Evolutionary conservation across 2,329 filamentous ascomycete species (phyloP).

Genomic region (Ophiocordyceps australis): DNA sequence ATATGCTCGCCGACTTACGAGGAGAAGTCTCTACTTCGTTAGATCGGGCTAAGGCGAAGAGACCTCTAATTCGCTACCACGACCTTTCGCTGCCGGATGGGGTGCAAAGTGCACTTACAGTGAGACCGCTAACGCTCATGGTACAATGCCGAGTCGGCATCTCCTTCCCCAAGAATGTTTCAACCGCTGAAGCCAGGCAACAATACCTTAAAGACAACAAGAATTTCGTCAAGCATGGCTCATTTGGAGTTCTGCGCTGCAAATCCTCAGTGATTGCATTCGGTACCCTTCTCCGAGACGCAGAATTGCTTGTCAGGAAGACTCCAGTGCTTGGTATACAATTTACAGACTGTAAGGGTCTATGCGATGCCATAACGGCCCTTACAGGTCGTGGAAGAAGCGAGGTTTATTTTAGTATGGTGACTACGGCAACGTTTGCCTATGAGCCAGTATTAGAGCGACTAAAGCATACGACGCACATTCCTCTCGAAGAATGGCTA

Average conservation of each 20-base stretch:
- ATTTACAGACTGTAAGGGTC: constrained; percentile 24
- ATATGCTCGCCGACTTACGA: constrained; percentile 48
- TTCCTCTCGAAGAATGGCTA: constrained; percentile 37
- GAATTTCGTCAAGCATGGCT: constrained; percentile 36
- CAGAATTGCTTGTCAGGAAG: constrained; percentile 19
- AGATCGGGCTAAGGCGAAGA: constrained; percentile 26
- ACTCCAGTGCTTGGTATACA: constrained; percentile 31
- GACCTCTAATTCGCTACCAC: constrained; percentile 8
- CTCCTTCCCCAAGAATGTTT: constrained; percentile 8
- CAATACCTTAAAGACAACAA: constrained; percentile 25
- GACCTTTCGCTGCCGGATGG: constrained; percentile 20
- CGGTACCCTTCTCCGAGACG: constrained; percentile 33
- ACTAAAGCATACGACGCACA: constrained; percentile 32
- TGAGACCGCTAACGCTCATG: constrained; percentile 17
- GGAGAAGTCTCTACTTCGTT: constrained; percentile 36
- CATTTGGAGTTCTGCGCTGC: constrained; percentile 41
- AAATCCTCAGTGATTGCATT: constrained; percentile 38
- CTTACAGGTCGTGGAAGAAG: constrained; percentile 12
- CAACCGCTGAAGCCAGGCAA: constrained; percentile 13
- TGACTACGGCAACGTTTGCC: constrained; percentile 49
- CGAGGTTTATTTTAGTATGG: constrained; percentile 29
- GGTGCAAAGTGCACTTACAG: constrained; percentile 16
- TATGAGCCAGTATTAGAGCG: constrained; percentile 47
- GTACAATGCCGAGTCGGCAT: constrained; percentile 25
- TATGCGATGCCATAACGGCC: constrained; percentile 26